Percentiles rank a stretch among this genome's conserved stretches.
phyloP scores from a whole-genome alignment of 31 red algal genomes.

The Endocladia muricata region DNA sequence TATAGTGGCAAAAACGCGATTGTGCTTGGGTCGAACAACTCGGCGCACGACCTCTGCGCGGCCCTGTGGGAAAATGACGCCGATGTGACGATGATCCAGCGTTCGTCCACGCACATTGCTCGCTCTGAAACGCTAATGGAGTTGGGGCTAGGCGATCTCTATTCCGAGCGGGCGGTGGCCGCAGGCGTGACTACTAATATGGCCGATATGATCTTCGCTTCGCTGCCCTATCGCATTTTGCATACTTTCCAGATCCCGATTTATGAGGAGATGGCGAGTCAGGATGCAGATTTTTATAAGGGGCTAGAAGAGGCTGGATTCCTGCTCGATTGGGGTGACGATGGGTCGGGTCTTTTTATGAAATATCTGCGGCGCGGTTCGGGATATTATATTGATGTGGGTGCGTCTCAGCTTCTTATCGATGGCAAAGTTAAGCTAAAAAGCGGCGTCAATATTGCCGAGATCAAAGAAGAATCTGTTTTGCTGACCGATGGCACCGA shows the following conservation, averaged over 20 bases:
- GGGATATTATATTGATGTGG: conserved; percentile 4
- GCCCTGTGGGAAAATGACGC: conserved; percentile 1
- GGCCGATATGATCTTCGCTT: background rate
- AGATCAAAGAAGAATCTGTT: background rate
- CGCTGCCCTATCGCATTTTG: background rate
- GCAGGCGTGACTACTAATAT: background rate
- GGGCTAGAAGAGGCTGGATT: background rate
- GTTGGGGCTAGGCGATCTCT: background rate
- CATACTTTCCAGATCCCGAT: background rate
- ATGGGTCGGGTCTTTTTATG: background rate
- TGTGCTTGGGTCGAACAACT: conserved; percentile 10
- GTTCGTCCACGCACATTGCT: conserved; percentile 1
- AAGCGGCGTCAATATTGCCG: background rate
- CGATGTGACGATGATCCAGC: conserved; percentile 6
- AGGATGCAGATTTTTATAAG: background rate
- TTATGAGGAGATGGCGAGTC: background rate
- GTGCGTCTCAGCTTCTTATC: conserved; percentile 4
- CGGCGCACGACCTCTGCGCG: background rate
- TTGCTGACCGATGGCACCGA: conserved; percentile 1
- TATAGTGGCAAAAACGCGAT: background rate
- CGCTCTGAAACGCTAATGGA: background rate
- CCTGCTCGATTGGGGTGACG: background rate
- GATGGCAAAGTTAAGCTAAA: background rate
- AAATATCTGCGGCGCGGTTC: conserved; percentile 16
- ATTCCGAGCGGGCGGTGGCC: background rate